Base-by-base conservation (phyloP, 805 yeast species). In the Alloascoidea hylecoeti region DNA sequence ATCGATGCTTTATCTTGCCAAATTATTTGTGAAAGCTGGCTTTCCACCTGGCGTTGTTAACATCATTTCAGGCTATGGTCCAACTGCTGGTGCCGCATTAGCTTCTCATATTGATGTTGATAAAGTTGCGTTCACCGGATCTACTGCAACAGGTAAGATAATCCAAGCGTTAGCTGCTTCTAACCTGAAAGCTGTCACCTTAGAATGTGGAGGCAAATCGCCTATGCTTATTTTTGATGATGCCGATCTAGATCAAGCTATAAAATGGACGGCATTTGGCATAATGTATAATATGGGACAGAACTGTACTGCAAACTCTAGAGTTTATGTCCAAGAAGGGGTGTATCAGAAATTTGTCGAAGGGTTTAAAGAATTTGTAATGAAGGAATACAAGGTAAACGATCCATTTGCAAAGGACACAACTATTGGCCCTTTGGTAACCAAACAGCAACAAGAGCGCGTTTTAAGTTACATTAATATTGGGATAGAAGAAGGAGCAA, bases 71-170 rank as follows among this genome's bases (percentile, higher is more conserved):
- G 96, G 96, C 41, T 78, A 70, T 49, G 96, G 96, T 56, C 72
- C 73, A 55, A 76, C 70, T 51, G 79, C 88, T 39, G 96, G 96
- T 58, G 74, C 74, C 44, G 80, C 85, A 34, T 70, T 88, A 46
- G 68, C 89, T 37, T 60, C 68, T 41, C 96, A 88, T 62, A 78
- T 76, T 49, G 75, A 70, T 56, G 75, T 88, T 51, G 81, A 82
- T 65, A 88, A 88, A 70, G 70, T 88, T 53, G 94, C 96, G 12
- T 88, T 88, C 65, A 88, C 96, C 41, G 96, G 96, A 48, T 86
- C 96, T 28, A 88, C 96, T 39, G 85, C 79, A 35, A 78, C 85
- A 44, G 97, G 96, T 55, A 80, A 81, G 58, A 50, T 65, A 39
- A 61, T 77, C 37, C 78, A 71, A 58, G 57, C 62, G 42, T 60